Base-by-base conservation (phyloP, 805 yeast genomes). In the Metschnikowia colocasiae region DNA sequence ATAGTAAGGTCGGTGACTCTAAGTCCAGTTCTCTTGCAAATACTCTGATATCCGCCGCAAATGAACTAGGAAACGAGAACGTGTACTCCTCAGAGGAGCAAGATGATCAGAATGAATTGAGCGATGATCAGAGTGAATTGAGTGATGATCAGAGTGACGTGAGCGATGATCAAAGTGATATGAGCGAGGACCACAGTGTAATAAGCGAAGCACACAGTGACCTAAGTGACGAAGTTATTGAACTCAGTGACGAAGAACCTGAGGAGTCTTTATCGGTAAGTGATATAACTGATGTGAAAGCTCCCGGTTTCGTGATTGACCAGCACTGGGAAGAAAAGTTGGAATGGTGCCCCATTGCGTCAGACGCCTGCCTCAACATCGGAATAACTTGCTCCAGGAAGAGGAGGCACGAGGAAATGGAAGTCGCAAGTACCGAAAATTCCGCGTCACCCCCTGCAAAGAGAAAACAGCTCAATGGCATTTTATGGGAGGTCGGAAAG, bases 401-500 rank as follows among this genome's bases (percentile, higher is more conserved):
- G 36, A 39, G 61, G 49, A 30, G 22, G n/a, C 46, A 31, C 37
- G 45, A 48, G 18, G 55, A 50, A 27, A 25, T 36, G 6, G 49
- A 40, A 15, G 2, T 30, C 25, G n/a, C 49, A 27, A 15, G 40
- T 30, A 15, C 15, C 20, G 51, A 35, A 2, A 31, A 30, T 6
- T 27, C 30, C 6, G 40, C 22, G n/a, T 12, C 5, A 16, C 30
- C 30, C 8, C n/a, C 26, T 6, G 22, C 38, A 9, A 61, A 58
- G 57, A 57, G 46, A 33, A 35, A 46, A 16, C 54, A 49, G 43
- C 25, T 47, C 53, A 59, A 55, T 35, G 45, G 54, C 1, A 34
- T 65, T 39, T 54, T 56, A 7, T 67, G 65, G 47, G 75, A 70
- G 51, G 48, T 56, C 12, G 59, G 56, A 6, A 70, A 66, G 50